Base-by-base conservation (phyloP, 345 rosid genomes). In the Corymbia maculata region DNA sequence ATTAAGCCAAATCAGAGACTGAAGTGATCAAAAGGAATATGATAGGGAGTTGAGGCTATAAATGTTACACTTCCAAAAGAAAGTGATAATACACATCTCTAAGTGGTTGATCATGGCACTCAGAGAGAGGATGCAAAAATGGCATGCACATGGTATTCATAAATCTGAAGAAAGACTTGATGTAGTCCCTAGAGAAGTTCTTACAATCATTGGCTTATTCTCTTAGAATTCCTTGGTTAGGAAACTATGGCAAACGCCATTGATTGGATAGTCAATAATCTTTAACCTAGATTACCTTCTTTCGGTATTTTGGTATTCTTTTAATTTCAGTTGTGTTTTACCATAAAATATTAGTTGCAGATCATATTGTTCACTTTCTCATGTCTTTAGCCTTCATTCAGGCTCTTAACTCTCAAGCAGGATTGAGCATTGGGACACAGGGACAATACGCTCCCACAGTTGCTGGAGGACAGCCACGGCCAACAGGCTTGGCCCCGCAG, bases 381-480 rank as follows among this genome's bases (percentile, higher is more conserved):
- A 84, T 57, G 26, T 50, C 61, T 22, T 88, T 86, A 89, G 91
- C 86, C 51, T 30, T 87, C 24, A 85, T 36, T 85, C 95, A 92
- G 93, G 92, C 49, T 75, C 84, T 75, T 75, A 75, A 86, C 88
- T 89, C 90, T 49, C 95, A 92, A 87, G 93, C 88, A 90, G 96
- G 92, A 61, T 36, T 93, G 79, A 86, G 88, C 64, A 91, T 88
- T 86, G 86, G 89, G 86, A 89, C 91, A 80, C 93, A 93, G 66
- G 94, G 98, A 85, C 94, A 92, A 84, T 92, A 94, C 42, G 95
- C 97, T 80, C 97, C 98, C 13, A 90, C 94, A 6, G 85, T 93
- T 66, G 88, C 94, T 88, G 95, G 95, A 87, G 97, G 97, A 28
- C 99, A 95, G 94, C 98, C 97, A 13, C 95, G 96, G 36, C 96